Percentiles rank a stretch among this genome's conserved stretches.
phyloP scores from a whole-genome alignment of 73 alveolate species.

The Effrenium voratum region DNA sequence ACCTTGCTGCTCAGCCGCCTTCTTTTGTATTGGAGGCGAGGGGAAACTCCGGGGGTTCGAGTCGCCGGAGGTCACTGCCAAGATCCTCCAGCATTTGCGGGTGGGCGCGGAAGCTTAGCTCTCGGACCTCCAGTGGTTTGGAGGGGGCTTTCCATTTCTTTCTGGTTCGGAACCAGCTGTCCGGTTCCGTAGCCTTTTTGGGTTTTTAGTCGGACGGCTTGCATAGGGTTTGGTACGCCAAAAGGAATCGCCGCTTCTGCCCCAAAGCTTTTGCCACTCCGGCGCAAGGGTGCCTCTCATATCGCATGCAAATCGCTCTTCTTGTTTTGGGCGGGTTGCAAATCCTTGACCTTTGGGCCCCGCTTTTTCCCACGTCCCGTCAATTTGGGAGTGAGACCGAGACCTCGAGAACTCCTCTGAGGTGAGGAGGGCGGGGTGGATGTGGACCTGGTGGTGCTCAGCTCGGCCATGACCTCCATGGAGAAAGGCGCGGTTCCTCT shows the following conservation, averaged over 20 bases:
- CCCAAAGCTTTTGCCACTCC: not conserved
- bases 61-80: conserved; percentile 35
- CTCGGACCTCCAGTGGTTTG: not conserved
- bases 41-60: not conserved
- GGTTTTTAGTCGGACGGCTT: not conserved
- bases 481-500: too few relatives aligned
- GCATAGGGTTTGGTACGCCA: not conserved
- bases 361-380: not conserved
- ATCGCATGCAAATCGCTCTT: not conserved
- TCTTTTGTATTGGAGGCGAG: not conserved
- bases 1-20: not conserved
- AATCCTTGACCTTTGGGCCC: not conserved
- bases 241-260: not conserved
- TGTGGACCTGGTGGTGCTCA: conserved; percentile 26
- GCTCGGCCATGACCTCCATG: conserved; percentile 70
- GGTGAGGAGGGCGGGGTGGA: conserved; percentile 66
- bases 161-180: not conserved
- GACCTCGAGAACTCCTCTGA: not conserved
- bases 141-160: not conserved
- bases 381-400: not conserved
- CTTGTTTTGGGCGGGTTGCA: not conserved
- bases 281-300: not conserved
- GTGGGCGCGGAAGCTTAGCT: not conserved
- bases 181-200: not conserved
- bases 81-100: conserved; percentile 26